Evolutionary conservation across 208 protist genomes (phyloP).

Genomic region (Leishmania major): DNA sequence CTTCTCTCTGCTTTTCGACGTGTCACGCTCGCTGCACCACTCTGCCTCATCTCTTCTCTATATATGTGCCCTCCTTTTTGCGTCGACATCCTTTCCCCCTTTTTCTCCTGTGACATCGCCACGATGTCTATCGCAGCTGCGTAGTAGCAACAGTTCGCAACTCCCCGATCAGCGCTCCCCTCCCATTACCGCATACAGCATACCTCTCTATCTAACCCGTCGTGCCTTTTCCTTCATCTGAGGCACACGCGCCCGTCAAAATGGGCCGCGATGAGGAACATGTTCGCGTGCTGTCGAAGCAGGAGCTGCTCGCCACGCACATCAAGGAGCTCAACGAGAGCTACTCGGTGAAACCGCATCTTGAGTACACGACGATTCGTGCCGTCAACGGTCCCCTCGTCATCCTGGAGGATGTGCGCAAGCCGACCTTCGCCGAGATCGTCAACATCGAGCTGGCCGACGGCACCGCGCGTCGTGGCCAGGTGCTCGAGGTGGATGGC

Average conservation of each 20-base stretch:
- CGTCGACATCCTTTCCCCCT: too few relatives aligned
- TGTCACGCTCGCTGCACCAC: background rate
- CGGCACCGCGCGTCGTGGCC: conserved; percentile 94
- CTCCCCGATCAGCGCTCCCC: background rate
- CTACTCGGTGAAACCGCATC: conserved; percentile 86
- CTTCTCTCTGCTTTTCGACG: background rate
- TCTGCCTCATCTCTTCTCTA: background rate
- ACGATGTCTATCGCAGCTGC: background rate
- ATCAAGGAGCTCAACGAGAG: conserved; percentile 68
- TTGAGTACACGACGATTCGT: conserved; percentile 99
- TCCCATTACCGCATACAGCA: background rate
- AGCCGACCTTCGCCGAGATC: conserved; percentile 99
- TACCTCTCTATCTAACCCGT: background rate
- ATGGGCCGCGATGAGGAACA: conserved; percentile 56
- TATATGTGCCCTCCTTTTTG: too few relatives aligned
- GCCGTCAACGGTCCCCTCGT: conserved; percentile 99
- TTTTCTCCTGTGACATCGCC: too few relatives aligned
- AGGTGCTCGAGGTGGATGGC: conserved; percentile 99
- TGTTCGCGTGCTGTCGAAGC: conserved; percentile 80
- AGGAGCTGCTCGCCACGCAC: conserved; percentile 81
- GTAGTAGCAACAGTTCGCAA: background rate
- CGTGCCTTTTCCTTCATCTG: background rate
- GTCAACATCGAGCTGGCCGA: conserved; percentile 99
- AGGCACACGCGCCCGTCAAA: conserved; percentile 11
- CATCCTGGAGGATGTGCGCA: conserved; percentile 99